These are phyloP conservation scores for Hebeloma cylindrosporum DNA, from an alignment of 768 basidiomycete species.

Conservation along the genomic window DNA sequence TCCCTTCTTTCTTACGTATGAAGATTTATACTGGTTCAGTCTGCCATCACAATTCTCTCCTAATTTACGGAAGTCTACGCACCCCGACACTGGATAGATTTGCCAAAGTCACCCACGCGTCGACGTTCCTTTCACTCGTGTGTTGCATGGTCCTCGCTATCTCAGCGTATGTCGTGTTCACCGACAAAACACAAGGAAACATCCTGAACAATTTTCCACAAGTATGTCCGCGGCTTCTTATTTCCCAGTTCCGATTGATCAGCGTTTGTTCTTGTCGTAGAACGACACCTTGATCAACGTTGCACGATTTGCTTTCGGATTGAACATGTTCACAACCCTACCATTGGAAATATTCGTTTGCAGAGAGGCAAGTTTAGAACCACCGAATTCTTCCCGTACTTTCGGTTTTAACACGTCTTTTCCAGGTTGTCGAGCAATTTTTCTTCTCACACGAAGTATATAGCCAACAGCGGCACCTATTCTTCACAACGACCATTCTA, in stretches of 20 bases:
- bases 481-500: constrained; percentile 87
- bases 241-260: constrained; percentile 2
- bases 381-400: background rate
- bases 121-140: constrained; percentile 79
- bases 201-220: constrained; percentile 92
- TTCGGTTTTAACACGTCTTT: background rate
- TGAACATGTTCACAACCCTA: constrained; percentile 98
- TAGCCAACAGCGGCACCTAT: constrained; percentile 78
- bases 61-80: constrained; percentile 91
- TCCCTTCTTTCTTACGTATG: constrained; percentile 2
- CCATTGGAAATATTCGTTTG: constrained; percentile 97
- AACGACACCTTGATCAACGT: constrained; percentile 90
- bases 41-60: constrained; percentile 95
- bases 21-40: constrained; percentile 54
- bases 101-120: constrained; percentile 88
- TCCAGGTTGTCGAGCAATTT: constrained; percentile 89
- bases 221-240: constrained; percentile 37
- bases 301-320: constrained; percentile 89
- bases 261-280: constrained; percentile 32
- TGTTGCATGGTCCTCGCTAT: constrained; percentile 85
- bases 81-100: constrained; percentile 96
- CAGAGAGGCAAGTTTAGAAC: constrained; percentile 65
- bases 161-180: constrained; percentile 86
- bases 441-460: constrained; percentile 91
- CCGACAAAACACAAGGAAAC: constrained; percentile 91